Evolutionary conservation across 805 yeast genomes (phyloP), one percentile per base, ranked within the genome.

Genomic region (Pichia nanzhaoensis): DNA sequence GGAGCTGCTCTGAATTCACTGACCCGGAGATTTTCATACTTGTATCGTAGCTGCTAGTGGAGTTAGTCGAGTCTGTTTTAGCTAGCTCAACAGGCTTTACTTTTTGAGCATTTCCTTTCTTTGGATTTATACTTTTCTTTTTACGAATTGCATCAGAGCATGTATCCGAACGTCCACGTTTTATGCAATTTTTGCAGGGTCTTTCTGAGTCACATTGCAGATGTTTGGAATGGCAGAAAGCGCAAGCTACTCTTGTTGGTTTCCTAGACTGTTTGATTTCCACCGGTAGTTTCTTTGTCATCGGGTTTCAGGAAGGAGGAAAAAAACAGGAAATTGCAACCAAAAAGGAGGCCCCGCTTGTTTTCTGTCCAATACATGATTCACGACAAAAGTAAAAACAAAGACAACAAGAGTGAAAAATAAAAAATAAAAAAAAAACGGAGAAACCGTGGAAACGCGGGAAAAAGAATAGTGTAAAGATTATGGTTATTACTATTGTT

Each of bases 171-270:
- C 77, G 58, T 19, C 77, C 76, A 46, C 90, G 62, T 57, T 82
- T 83, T 18, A 70, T 54, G 62, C 93, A 84, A 57, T 84, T 84
- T 51, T 71, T 71, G 55, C 91, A 84, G 0, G 93, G 91, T 46
- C 93, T 64, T 22, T 72, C 69, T 46, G 74, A 65, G 49, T 83
- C 84, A 59, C 91, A 84, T 53, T 83, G 90, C 13, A 84, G 67
- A 55, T 83, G 93, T 51, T 84, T 84, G 21, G 71, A 63, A 56
- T 83, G 88, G 59, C 91, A 84, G 57, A 82, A 81, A 17, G 70
- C 70, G 56, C 93, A 84, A 1, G 91, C 93, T 38, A 82, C 70
- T 8, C 76, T 65, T 2, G 83, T 78, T 5, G 89, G 87, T 51
- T 70, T 77, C 37, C 91, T 62, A 33, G 62, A 65, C 35, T 64